Evolutionary conservation across 2,329 filamentous ascomycete species (phyloP).

Genomic region (Exophiala aquamarina): DNA sequence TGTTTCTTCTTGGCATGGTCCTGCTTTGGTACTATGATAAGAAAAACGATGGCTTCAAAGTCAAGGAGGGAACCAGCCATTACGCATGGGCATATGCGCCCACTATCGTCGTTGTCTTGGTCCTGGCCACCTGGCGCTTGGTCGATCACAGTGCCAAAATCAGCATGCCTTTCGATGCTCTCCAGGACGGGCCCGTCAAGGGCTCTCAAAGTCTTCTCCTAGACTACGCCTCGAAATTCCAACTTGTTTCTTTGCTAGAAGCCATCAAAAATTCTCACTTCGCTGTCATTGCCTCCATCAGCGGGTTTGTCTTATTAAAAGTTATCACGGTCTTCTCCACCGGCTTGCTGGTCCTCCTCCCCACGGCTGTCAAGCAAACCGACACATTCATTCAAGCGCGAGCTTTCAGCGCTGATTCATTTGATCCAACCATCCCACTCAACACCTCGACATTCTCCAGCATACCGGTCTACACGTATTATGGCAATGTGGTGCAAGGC

Average conservation of each 20-base stretch:
- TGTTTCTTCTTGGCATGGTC: slow-evolving; percentile 21
- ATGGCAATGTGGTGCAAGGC: slow-evolving; percentile 22
- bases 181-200: slow-evolving; percentile 29
- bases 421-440: slow-evolving; percentile 11
- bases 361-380: slow-evolving; percentile 19
- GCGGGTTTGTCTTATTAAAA: slow-evolving; percentile 32
- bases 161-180: slow-evolving; percentile 35
- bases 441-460: slow-evolving; percentile 17
- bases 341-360: slow-evolving; percentile 33
- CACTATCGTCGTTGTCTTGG: slow-evolving; percentile 32
- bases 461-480: slow-evolving; percentile 25
- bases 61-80: slow-evolving; percentile 20
- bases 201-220: slow-evolving; percentile 32
- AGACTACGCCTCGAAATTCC: slow-evolving; percentile 35
- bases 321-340: slow-evolving; percentile 31
- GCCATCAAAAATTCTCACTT: slow-evolving; percentile 34
- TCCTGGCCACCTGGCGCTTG: slow-evolving; percentile 33
- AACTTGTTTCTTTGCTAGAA: slow-evolving; percentile 30
- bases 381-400: slow-evolving; percentile 10
- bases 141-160: slow-evolving; percentile 35
- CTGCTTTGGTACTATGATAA: slow-evolving; percentile 21
- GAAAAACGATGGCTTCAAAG: slow-evolving; percentile 20
- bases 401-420: slow-evolving; percentile 16
- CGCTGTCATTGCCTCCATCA: slow-evolving; percentile 32
- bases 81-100: slow-evolving; percentile 28